Conservation (phyloP, 805 yeast genomes). For the Candida peoriensis region DNA sequence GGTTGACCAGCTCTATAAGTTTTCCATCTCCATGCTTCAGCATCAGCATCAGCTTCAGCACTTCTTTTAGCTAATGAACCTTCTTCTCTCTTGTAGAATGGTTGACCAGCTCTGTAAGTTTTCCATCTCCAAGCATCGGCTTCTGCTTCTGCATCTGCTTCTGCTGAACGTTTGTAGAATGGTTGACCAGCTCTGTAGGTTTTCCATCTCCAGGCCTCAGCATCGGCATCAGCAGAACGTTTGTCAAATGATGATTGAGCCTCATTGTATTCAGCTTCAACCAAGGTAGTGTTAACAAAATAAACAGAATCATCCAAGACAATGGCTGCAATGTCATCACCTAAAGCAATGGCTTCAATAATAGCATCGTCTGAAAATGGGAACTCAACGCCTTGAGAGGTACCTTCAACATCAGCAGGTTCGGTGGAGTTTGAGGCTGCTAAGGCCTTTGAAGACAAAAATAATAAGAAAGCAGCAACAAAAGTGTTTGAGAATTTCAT, state of each 20-base stretch:
- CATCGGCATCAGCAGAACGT: constrained; percentile 19
- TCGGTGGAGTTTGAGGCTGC: constrained; percentile 5
- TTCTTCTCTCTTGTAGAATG: constrained; percentile 16
- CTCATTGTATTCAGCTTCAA: constrained; percentile 12
- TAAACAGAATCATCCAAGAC: constrained; percentile 20
- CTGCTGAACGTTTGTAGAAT: constrained; percentile 2
- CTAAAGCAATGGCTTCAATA: constrained; percentile 14
- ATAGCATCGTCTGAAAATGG: constrained; percentile 24
- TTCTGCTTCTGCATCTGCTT: constrained; percentile 5
- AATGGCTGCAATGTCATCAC: constrained; percentile 18
- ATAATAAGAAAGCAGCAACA: constrained; percentile 5
- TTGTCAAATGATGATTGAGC: constrained; percentile 12
- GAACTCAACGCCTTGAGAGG: constrained; percentile 19
- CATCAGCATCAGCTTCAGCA: constrained; percentile 18
- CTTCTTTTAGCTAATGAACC: constrained; percentile 19
- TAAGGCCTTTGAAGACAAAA: constrained; percentile 9
- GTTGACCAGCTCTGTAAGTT: constrained; percentile 12
- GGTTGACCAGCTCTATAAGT: constrained; percentile 16
- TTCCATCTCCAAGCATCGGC: constrained; percentile 15
- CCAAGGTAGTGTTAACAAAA: constrained; percentile 24
- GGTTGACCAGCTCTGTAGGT: constrained; percentile 14
- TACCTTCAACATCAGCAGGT: constrained; percentile 7
- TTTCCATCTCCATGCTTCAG: constrained; percentile 21
- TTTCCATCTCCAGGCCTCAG: constrained; percentile 23
- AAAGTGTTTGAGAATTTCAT: constrained; percentile 14